Evolutionary conservation across 139 green algal genomes (phyloP).

Genomic region (Choricystis sp.): DNA sequence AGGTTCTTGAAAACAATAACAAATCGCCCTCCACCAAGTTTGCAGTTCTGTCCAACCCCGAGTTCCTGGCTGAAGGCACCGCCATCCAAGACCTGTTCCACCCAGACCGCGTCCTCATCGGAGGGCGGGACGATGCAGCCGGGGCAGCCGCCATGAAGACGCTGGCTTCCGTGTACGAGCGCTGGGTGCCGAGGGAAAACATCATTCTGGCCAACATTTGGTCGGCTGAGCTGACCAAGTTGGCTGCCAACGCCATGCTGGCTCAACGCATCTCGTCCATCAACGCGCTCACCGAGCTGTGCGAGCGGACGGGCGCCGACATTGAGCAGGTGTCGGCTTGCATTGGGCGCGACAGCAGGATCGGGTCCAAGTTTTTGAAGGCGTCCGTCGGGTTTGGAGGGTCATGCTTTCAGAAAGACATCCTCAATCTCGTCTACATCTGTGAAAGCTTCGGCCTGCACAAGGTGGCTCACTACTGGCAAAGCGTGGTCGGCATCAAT

Average conservation of each 20-base stretch:
- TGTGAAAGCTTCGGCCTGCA: constrained; percentile 81
- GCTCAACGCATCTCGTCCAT: constrained; percentile 97
- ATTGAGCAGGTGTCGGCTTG: constrained; percentile 75
- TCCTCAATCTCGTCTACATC: constrained; percentile 97
- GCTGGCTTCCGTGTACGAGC: constrained; percentile 71
- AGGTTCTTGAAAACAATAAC: constrained; percentile 63
- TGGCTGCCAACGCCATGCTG: constrained; percentile 94
- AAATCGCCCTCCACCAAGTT: constrained; percentile 54
- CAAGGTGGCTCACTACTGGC: constrained; percentile 93
- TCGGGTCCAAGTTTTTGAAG: constrained; percentile 95
- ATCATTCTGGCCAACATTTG: constrained; percentile 94
- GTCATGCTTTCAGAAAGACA: constrained; percentile 99
- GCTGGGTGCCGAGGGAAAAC: constrained; percentile 87
- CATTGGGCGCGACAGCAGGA: constrained; percentile 89
- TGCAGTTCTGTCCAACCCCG: constrained; percentile 90
- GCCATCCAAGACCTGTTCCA: constrained; percentile 66
- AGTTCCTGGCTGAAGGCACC: constrained; percentile 82
- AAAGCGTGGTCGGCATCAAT: constrained; percentile 82
- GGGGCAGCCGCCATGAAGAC: constrained; percentile 52
- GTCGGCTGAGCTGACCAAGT: constrained; percentile 96
- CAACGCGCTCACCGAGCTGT: constrained; percentile 96
- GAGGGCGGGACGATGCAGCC: constrained; percentile 61
- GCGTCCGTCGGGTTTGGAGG: constrained; percentile 94
- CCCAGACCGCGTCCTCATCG: constrained; percentile 66
- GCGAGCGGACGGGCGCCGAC: constrained; percentile 87